Base-by-base conservation (phyloP, 441 rosid species). In the Gossypium davidsonii region DNA sequence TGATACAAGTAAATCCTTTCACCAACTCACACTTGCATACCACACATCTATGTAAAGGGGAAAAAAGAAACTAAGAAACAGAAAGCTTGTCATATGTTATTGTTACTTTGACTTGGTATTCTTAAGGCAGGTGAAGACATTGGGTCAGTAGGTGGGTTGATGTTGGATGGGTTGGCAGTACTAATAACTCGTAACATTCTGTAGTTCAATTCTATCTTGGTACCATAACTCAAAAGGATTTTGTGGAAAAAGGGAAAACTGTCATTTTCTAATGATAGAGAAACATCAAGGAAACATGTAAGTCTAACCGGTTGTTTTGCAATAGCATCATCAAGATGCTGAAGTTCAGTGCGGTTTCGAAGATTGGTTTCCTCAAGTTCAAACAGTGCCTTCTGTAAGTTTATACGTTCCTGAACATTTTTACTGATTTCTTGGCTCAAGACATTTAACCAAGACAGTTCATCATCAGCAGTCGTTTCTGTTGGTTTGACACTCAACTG, bases 391-490 rank as follows among this genome's bases (percentile, higher is more conserved):
- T 94, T 92, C 81, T 94, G 98, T 74, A 92, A 86, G 85, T 94
- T 94, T 75, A 92, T 92, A 75, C 97, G 86, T 78, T 92, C 97
- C 83, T 89, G 97, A 68, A 92, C 97, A 74, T 94, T 94, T 89
- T 94, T 97, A 77, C 96, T 88, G 64, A 89, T 94, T 81, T 94
- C 97, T 79, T 86, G 90, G 84, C 98, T 94, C 75, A 94, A 78
- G 77, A 84, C 81, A 78, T 94, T 88, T 83, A 94, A 81, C 91
- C 97, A 89, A 21, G 98, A 94, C 76, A 92, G 80, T 81, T 92
- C 98, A 81, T 89, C 87, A 78, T 86, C 96, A 7, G 83, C 96
- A 80, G 90, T 88, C 76, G 81, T 89, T 76, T 87, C 98, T 80
- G 83, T 76, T 77, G 97, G 88, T 81, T 84, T 89, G 83, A 89